Base-by-base conservation (phyloP, 2,329 filamentous ascomycete genomes). In the Trichoderma sp. region DNA sequence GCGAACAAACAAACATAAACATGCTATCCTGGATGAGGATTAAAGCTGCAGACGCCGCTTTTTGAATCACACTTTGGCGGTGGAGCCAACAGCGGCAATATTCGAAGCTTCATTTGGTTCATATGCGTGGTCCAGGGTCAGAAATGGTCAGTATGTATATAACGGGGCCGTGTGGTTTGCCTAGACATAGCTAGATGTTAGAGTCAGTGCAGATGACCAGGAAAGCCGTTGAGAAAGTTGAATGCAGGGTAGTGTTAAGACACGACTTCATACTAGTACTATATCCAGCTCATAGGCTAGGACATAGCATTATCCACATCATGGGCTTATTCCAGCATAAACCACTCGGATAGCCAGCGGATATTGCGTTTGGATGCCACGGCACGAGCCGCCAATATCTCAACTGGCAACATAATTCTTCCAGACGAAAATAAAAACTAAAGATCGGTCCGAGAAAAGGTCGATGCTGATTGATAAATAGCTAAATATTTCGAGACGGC, bases 1-100 rank as follows among this genome's bases (percentile, higher is more conserved):
- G 65, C 65, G 56, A 67, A 67, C 32, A 56, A 68, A 61, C 56
- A 68, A 68, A 63, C 28, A 43, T 43, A 63, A 68, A 68, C 58
- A 63, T 63, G 46, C 58, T 28, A 58, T 24, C 32, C 63, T 28
- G 26, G 18, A 56, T 58, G 52, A 51, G 59, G 51, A n/a, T 49
- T 60, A 55, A 61, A 37, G 30, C 56, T 37, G 65, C 43, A 67
- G 55, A 30, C 54, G 63, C 54, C 46, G 63, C n/a, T 59, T 66
- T 64, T 59, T 66, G 52, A 49, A 59, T 58, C 63, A 66, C 52
- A 66, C 16, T 26, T 21, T 51, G 51, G 37, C 61, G 51, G 61
- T 51, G 54, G 64, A 67, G n/a, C 46, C 46, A 24, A 51, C 54
- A 46, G 18, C 26, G 52, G 21, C 56, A 34, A 67, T 51, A 49